Percentiles rank a stretch among this genome's conserved stretches.
phyloP scores from a whole-genome alignment of 257 asterid species.

The Gardenia jasminoides region DNA sequence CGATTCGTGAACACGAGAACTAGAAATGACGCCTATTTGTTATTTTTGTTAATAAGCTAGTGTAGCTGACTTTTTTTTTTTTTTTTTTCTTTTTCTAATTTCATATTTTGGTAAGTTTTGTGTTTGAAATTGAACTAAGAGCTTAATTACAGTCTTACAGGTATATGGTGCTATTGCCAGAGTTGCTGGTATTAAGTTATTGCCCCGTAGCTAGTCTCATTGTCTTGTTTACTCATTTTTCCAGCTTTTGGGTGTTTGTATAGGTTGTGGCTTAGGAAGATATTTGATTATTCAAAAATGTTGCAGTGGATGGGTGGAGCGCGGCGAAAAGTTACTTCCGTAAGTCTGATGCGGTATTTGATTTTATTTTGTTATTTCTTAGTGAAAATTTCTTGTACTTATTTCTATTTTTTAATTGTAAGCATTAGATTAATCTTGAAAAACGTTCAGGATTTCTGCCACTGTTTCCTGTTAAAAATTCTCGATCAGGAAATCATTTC shows the following conservation, averaged over 20 bases:
- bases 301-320: slow-evolving; percentile 99
- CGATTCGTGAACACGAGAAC: not conserved
- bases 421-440: not conserved
- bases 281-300: slow-evolving; percentile 37
- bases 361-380: slow-evolving; percentile 4
- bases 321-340: slow-evolving; percentile 71
- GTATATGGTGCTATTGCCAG: not conserved
- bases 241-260: not conserved
- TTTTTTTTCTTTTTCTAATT: too few relatives aligned
- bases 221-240: not conserved
- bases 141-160: not conserved
- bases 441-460: not conserved
- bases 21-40: not conserved
- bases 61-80: not conserved
- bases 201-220: too few relatives aligned
- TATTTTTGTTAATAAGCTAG: too few relatives aligned
- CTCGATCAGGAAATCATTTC: not conserved
- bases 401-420: too few relatives aligned
- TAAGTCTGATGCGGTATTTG: slow-evolving; percentile 37
- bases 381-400: too few relatives aligned
- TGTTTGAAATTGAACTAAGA: not conserved
- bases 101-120: not conserved
- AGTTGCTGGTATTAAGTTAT: not conserved
- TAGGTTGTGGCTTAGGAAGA: slow-evolving; percentile 19
- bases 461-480: not conserved